A percentile compares a stretch with the other conserved stretches of the same genome.
Evolutionary conservation across 2,329 filamentous ascomycete species (phyloP).

Genomic region (Nigrograna mackinnonii): DNA sequence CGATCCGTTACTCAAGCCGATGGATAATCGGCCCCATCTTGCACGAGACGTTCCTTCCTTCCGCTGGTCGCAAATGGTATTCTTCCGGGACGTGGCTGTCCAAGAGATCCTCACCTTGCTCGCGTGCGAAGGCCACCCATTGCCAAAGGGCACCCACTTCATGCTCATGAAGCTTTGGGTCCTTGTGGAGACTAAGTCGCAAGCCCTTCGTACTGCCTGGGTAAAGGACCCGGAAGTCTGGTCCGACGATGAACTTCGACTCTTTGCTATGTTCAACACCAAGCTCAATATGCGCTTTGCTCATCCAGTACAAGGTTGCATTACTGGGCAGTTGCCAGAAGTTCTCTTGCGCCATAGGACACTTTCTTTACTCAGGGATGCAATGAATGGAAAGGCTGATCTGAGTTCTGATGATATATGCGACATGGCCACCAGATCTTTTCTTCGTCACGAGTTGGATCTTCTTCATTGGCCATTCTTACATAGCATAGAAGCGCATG

Average conservation of each 20-base stretch:
- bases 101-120: conserved; percentile 62
- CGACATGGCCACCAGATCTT: conserved; percentile 22
- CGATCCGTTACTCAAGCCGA: conserved; percentile 60
- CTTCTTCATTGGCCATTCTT: conserved; percentile 17
- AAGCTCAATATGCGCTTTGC: conserved; percentile 74
- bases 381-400: conserved; percentile 62
- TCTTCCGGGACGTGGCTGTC: conserved; percentile 46
- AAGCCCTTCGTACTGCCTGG: conserved; percentile 56
- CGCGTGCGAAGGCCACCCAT: conserved; percentile 59
- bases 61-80: conserved; percentile 69
- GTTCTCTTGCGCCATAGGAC: conserved; percentile 58
- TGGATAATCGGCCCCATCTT: conserved; percentile 37
- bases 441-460: conserved; percentile 22
- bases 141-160: conserved; percentile 54
- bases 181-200: conserved; percentile 68
- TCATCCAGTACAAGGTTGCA: conserved; percentile 62
- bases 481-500: conserved; percentile 23
- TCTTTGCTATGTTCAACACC: conserved; percentile 66
- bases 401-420: conserved; percentile 33
- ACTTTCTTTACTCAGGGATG: conserved; percentile 61
- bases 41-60: conserved; percentile 61
- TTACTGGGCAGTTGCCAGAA: conserved; percentile 36
- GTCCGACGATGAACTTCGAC: conserved; percentile 63
- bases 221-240: conserved; percentile 60
- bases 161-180: conserved; percentile 69